Conservation (phyloP, 768 basidiomycete genomes). For the Boletus speciosus region DNA sequence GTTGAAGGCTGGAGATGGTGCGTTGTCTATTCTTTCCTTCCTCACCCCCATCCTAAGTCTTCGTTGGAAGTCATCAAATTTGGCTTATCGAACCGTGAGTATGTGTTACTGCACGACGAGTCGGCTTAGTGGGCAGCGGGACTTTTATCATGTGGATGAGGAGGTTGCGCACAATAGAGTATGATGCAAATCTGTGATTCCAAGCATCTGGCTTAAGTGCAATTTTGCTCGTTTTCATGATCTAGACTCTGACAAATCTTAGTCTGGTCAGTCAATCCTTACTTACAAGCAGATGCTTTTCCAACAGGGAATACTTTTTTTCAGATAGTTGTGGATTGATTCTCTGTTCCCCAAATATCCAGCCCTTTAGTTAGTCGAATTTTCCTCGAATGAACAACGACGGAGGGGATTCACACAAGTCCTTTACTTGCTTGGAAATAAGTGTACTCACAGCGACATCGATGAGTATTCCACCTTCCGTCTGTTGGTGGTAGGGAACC, state of each 20-base stretch:
- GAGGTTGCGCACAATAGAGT: background rate
- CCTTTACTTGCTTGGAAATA: background rate
- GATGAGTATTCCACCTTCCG: background rate
- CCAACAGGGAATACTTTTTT: background rate
- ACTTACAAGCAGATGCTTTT: background rate
- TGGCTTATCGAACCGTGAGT: constrained; percentile 76
- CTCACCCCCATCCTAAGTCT: constrained; percentile 6
- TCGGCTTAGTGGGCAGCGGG: constrained; percentile 36
- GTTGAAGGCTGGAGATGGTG: constrained; percentile 74
- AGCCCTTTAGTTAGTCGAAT: background rate
- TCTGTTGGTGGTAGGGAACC: background rate
- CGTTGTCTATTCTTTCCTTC: constrained; percentile 20
- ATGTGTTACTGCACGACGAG: constrained; percentile 82
- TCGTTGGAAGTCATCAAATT: constrained; percentile 71
- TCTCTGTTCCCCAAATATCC: background rate
- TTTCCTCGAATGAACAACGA: background rate
- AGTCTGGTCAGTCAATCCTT: background rate
- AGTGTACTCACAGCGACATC: background rate
- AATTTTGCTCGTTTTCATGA: background rate
- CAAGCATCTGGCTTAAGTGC: background rate
- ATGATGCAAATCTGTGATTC: background rate
- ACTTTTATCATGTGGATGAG: background rate
- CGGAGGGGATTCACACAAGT: background rate
- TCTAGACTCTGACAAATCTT: background rate
- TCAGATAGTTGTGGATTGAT: background rate